Base-by-base conservation (phyloP, 148 eudicot genomes). In the Cornus controversa region DNA sequence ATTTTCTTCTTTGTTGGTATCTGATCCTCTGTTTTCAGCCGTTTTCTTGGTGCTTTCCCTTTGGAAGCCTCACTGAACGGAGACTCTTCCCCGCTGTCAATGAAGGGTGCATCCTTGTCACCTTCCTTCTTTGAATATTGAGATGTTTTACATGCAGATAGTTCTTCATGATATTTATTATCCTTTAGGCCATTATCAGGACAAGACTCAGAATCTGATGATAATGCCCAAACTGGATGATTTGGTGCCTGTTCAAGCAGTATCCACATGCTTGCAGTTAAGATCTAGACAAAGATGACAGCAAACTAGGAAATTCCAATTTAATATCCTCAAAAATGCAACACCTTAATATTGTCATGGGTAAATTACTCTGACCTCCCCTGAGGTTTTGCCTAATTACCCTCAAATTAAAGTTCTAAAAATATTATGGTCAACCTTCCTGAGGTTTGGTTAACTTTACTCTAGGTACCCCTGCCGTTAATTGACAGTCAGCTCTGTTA, bases 161-260 rank as follows among this genome's bases (percentile, higher is more conserved):
- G 47, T 54, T 73, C 65, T 77, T 74, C 79, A 57, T 86, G 24
- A 29, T 23, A 24, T 60, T 36, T 25, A 76, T 71, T 77, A 31
- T 60, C 69, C 47, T 45, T 66, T 50, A 76, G 78, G 11, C 22
- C 69, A 76, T 79, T 75, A 66, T 81, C 85, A 79, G 74, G 73
- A 50, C 86, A 76, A 60, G 91, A 72, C 64, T 93, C 99, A 47
- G 98, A 89, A 88, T 91, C 97, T 36, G 98, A 91, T 53, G 94
- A 90, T 79, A 96, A 79, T 40, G 85, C 80, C 92, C 79, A 91
- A 66, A 93, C 74, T 58, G 89, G 89, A 81, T 82, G 84, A 31
- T 77, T 79, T 63, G 79, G 79, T 76, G 70, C 90, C 93, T 91
- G 89, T 67, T 77, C 81, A 80, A 85, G 24, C 24, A 77, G 73